Conservation (phyloP, 768 basidiomycete species). For the Artomyces pyxidatus region DNA sequence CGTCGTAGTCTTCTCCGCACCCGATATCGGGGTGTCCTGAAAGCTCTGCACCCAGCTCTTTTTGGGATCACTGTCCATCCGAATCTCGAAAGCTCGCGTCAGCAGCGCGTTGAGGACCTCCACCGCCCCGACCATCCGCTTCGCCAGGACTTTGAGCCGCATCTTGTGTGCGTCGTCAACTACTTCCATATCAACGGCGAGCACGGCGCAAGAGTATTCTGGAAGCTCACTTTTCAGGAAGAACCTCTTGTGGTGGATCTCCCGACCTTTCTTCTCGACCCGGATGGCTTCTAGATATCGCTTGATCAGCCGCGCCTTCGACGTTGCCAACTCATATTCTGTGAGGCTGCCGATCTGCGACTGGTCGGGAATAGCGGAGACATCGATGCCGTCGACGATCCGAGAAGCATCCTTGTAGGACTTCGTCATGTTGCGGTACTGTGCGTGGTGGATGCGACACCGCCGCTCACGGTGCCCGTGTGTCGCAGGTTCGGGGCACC, state of each 20-base stretch:
- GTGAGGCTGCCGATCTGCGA: slow-evolving; percentile 11
- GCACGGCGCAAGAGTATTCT: not conserved
- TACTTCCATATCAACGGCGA: not conserved
- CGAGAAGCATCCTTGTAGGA: slow-evolving; percentile 23
- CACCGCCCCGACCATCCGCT: not conserved
- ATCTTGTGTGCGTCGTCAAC: not conserved
- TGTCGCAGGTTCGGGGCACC: not conserved
- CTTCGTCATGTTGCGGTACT: slow-evolving; percentile 19
- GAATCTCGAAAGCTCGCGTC: not conserved
- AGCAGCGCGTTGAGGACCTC: not conserved
- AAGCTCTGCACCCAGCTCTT: too few relatives aligned
- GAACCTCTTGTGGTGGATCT: slow-evolving; percentile 26
- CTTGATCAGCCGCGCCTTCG: slow-evolving; percentile 19
- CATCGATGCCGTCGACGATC: slow-evolving; percentile 18
- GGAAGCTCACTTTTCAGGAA: slow-evolving; percentile 24
- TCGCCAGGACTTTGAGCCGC: not conserved
- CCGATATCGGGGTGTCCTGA: too few relatives aligned
- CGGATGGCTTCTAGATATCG: slow-evolving; percentile 27
- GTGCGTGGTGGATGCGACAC: slow-evolving; percentile 21
- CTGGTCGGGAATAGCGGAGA: slow-evolving; percentile 14
- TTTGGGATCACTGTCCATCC: not conserved
- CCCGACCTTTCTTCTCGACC: slow-evolving; percentile 23
- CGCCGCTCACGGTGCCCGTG: slow-evolving; percentile 4
- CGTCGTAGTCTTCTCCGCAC: too few relatives aligned
- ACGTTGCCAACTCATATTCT: slow-evolving; percentile 11